phyloP scores from a whole-genome alignment of 2,329 filamentous ascomycete genomes.

The Ceratocystis variospora region DNA sequence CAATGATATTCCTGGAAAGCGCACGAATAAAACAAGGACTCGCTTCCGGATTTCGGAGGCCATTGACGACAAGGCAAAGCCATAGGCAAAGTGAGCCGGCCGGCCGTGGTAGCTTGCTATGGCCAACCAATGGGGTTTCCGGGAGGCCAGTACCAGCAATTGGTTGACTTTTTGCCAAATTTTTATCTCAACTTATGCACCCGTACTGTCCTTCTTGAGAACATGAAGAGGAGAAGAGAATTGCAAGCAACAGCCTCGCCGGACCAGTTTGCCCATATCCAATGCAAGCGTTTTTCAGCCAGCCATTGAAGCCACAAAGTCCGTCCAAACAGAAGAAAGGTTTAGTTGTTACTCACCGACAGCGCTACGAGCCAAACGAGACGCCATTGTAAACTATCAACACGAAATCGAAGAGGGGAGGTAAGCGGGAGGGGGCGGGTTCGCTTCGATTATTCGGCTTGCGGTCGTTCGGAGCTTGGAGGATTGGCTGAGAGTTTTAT shows the following conservation, averaged over 20 bases:
- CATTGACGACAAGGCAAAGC: not conserved
- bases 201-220: not conserved
- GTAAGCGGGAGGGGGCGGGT: conserved; percentile 21
- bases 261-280: not conserved
- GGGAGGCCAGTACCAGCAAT: too few relatives aligned
- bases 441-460: conserved; percentile 31
- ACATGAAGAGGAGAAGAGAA: not conserved
- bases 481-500: conserved; percentile 37
- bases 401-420: conserved; percentile 27
- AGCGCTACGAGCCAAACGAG: conserved; percentile 89
- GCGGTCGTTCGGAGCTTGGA: conserved; percentile 29
- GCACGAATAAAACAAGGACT: not conserved
- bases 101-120: too few relatives aligned
- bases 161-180: not conserved
- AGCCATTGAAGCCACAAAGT: not conserved
- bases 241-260: not conserved
- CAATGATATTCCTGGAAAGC: not conserved
- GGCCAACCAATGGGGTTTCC: not conserved
- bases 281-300: not conserved
- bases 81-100: too few relatives aligned
- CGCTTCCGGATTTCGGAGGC: not conserved
- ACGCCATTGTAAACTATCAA: conserved; percentile 68
- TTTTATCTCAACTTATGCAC: not conserved
- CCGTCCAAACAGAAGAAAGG: not conserved
- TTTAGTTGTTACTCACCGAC: conserved; percentile 55